These are phyloP conservation scores for Annulohypoxylon truncatum DNA, from an alignment of 2,329 filamentous ascomycete species.

Conservation along the genomic window DNA sequence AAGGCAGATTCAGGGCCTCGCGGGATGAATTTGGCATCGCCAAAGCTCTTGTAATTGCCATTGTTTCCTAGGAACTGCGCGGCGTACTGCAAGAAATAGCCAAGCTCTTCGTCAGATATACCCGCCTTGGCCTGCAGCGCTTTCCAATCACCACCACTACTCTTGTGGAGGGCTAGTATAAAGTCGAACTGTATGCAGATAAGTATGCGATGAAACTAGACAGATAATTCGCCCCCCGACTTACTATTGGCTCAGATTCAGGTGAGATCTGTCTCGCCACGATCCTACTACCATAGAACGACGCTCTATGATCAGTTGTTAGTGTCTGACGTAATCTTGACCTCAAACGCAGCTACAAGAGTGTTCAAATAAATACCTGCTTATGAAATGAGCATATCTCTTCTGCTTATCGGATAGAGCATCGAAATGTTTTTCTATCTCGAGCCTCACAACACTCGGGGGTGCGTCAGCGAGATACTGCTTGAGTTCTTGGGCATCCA, in stretches of 20 bases:
- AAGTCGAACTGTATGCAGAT: constrained; percentile 70
- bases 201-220: constrained; percentile 12
- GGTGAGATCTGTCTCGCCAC: constrained; percentile 85
- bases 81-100: constrained; percentile 79
- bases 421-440: constrained; percentile 94
- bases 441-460: constrained; percentile 85
- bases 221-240: constrained; percentile 8
- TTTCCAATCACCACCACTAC: constrained; percentile 76
- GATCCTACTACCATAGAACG: constrained; percentile 80
- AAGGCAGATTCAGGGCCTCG: constrained; percentile 73
- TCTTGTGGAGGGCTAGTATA: constrained; percentile 77
- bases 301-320: constrained; percentile 64
- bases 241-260: constrained; percentile 77
- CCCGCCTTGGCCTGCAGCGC: constrained; percentile 72
- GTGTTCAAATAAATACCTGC: constrained; percentile 64
- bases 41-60: constrained; percentile 90
- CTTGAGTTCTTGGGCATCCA: constrained; percentile 70
- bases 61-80: constrained; percentile 82
- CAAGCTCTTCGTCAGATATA: constrained; percentile 72
- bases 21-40: constrained; percentile 86
- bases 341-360: neutral
- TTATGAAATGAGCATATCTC: constrained; percentile 91
- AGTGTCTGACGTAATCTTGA: constrained; percentile 4
- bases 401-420: constrained; percentile 80
- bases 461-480: constrained; percentile 94